Percentiles rank a stretch among this genome's conserved stretches.
Evolutionary conservation across 2,329 filamentous ascomycete genomes (phyloP).

Genomic region (Microcyclospora pomicola): DNA sequence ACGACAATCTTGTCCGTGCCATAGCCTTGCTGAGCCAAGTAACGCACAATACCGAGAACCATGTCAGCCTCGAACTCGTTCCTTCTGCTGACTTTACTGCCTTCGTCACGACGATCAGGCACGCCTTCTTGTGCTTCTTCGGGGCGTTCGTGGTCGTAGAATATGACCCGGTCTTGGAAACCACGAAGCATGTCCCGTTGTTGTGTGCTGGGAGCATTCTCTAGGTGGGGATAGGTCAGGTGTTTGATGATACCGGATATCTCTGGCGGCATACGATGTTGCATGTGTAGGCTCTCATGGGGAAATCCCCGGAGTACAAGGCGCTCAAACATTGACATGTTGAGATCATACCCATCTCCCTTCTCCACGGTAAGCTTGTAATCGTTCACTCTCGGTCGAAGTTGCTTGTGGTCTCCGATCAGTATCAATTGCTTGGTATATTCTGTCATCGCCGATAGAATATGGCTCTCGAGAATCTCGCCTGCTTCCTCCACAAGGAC

Average conservation of each 20-base stretch:
- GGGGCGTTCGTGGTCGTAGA: constrained; percentile 41
- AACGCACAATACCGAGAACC: constrained; percentile 45
- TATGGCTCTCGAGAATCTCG: constrained; percentile 52
- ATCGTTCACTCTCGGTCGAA: constrained; percentile 45
- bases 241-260: constrained; percentile 46
- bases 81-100: constrained; percentile 12
- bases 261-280: constrained; percentile 51
- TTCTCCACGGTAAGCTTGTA: constrained; percentile 41
- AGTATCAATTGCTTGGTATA: constrained; percentile 47
- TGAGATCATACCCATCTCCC: constrained; percentile 40
- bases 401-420: constrained; percentile 51
- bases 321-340: constrained; percentile 49
- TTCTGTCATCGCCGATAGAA: constrained; percentile 45
- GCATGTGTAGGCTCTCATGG: constrained; percentile 36
- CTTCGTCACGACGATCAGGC: constrained; percentile 6
- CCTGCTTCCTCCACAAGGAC: constrained; percentile 46
- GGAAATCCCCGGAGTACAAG: constrained; percentile 24
- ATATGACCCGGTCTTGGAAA: constrained; percentile 40
- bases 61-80: constrained; percentile 51
- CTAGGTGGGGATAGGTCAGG: constrained; percentile 43
- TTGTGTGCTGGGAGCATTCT: constrained; percentile 33
- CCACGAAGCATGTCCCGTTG: constrained; percentile 37
- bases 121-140: constrained; percentile 24
- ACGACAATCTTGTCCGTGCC: constrained; percentile 48
- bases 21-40: constrained; percentile 56